Percentiles rank a stretch among this genome's conserved stretches.
Evolutionary conservation across 306 rosid species (phyloP).

Genomic region (Prunus fruticosa): DNA sequence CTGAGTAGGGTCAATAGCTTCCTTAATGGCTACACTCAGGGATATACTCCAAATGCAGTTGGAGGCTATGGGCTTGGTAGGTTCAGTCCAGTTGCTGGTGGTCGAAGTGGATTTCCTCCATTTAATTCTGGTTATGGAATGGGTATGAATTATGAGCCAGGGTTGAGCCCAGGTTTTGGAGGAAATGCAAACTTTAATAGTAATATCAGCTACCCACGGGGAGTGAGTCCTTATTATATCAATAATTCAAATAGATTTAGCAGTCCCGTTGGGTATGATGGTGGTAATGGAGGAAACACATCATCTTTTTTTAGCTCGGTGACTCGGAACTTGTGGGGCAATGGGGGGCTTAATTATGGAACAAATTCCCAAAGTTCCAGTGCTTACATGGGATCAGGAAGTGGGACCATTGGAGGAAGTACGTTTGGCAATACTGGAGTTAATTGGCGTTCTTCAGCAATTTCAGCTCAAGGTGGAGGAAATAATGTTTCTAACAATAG

Average conservation of each 20-base stretch:
- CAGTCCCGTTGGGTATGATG: constrained; percentile 62
- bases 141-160: constrained; percentile 72
- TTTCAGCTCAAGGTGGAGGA: constrained; percentile 64
- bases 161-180: constrained; percentile 66
- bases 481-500: constrained; percentile 56
- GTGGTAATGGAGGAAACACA: constrained; percentile 63
- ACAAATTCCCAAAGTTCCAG: constrained; percentile 56
- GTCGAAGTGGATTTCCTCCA: constrained; percentile 68
- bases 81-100: constrained; percentile 66
- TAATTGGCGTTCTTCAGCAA: constrained; percentile 69
- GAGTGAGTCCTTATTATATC: constrained; percentile 59
- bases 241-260: constrained; percentile 66
- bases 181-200: constrained; percentile 61
- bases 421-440: constrained; percentile 72
- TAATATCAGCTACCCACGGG: constrained; percentile 69
- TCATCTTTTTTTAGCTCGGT: constrained; percentile 71
- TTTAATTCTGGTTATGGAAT: constrained; percentile 80
- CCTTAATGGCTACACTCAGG: constrained; percentile 71
- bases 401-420: constrained; percentile 67
- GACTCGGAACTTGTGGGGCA: constrained; percentile 77
- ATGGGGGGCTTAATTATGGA: constrained; percentile 62
- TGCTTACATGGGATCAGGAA: constrained; percentile 72
- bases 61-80: constrained; percentile 88
- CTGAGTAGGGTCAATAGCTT: constrained; percentile 69
- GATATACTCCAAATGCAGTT: constrained; percentile 57